Conservation (phyloP, 805 yeast species). For the Clavispora vitiphila region DNA sequence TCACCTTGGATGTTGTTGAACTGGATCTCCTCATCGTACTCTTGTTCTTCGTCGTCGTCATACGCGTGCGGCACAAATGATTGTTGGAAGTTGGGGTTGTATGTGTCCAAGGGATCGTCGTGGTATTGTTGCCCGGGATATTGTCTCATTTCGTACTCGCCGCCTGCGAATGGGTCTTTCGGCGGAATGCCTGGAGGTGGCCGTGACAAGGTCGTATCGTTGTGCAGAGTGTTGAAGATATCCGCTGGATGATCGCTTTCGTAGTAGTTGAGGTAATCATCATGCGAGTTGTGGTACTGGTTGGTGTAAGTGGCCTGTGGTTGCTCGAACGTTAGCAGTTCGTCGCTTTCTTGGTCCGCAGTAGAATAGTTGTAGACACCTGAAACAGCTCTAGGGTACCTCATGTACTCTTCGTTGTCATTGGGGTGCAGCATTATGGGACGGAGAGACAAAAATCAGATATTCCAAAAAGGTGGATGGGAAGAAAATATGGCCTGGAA, state of each 20-base stretch:
- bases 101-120: slow-evolving; percentile 11
- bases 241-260: slow-evolving; percentile 13
- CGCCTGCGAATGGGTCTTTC: slow-evolving; percentile 11
- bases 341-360: slow-evolving; percentile 6
- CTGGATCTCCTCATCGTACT: slow-evolving; percentile 35
- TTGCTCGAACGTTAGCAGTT: slow-evolving; percentile 13
- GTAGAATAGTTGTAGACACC: slow-evolving; percentile 12
- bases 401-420: slow-evolving; percentile 4
- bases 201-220: slow-evolving; percentile 1
- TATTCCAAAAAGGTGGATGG: no score
- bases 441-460: not conserved
- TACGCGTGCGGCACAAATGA: slow-evolving; percentile 42
- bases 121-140: slow-evolving; percentile 13
- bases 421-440: not conserved
- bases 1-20: slow-evolving; percentile 39
- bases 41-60: slow-evolving; percentile 37
- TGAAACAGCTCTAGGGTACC: slow-evolving; percentile 6
- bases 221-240: slow-evolving; percentile 9
- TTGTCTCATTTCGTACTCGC: slow-evolving; percentile 22
- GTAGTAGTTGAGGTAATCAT: slow-evolving; percentile 12
- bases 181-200: slow-evolving; percentile 7
- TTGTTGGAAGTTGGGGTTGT: slow-evolving; percentile 22
- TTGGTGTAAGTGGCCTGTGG: slow-evolving; percentile 7
- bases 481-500: not conserved
- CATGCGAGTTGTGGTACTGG: slow-evolving; percentile 3